Percentiles rank a stretch among this genome's conserved stretches.
These are phyloP conservation scores for Ceratobasidium sp. DNA, from an alignment of 1,284 basidiomycete genomes.

Conservation along the genomic window DNA sequence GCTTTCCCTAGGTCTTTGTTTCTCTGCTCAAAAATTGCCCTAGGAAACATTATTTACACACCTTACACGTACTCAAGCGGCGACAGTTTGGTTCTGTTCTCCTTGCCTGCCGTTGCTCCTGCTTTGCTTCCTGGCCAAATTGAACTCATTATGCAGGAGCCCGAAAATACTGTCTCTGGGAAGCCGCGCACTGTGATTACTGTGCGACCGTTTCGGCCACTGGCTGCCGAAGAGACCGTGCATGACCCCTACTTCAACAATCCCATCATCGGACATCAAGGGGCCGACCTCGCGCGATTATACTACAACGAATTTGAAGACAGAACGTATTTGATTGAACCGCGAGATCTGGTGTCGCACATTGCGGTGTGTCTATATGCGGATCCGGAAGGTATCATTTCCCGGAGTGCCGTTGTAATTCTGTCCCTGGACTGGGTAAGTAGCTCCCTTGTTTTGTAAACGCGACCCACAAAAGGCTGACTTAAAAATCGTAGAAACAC, in stretches of 20 bases:
- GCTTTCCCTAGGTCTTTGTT: not conserved
- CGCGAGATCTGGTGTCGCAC: not conserved
- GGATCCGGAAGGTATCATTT: not conserved
- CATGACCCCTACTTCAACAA: slow-evolving; percentile 6
- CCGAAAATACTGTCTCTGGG: not conserved
- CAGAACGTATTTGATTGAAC: not conserved
- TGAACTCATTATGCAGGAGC: not conserved
- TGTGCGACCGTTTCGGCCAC: not conserved
- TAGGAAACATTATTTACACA: not conserved
- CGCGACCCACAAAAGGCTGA: not conserved
- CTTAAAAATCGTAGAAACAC: not conserved
- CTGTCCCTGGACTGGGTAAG: slow-evolving; percentile 1
- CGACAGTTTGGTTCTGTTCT: not conserved
- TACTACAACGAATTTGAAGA: slow-evolving; percentile 1
- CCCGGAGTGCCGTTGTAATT: not conserved
- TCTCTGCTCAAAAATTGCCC: not conserved
- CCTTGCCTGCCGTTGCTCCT: not conserved
- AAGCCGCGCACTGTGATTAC: not conserved
- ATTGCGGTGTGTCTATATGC: not conserved
- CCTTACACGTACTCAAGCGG: not conserved
- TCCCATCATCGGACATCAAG: not conserved
- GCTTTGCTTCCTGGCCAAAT: not conserved
- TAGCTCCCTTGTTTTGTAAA: not conserved
- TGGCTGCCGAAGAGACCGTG: not conserved
- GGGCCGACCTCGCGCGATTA: not conserved